Base-by-base conservation (phyloP, 257 asterid genomes). In the Solanum corneliomulleri region DNA sequence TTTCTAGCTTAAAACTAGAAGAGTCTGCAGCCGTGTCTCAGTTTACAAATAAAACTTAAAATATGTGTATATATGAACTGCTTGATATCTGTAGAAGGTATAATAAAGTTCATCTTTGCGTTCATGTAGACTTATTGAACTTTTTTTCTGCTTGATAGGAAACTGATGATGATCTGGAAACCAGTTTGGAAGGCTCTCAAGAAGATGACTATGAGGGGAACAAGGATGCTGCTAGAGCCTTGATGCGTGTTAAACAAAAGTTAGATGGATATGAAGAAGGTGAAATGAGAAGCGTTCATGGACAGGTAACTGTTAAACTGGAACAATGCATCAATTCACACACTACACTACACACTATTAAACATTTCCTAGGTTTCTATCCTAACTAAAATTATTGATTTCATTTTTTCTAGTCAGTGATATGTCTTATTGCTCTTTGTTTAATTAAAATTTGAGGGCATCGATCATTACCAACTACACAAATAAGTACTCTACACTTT, bases 261-360 rank as follows among this genome's bases (percentile, higher is more conserved):
- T 94, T 97, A 88, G 99, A 97, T 92, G 99, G 99, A 85, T 95
- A 95, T 87, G 99, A 97, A 94, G 98, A 94, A 82, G 98, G 99
- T 77, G 99, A 97, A 93, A 93, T 97, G 95, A 95, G 97, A 90
- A 97, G 99, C 69, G 93, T 94, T 58, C 95, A 92, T 87, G 99
- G 99, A 31, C 99, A 97, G 98, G 99, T 96, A 93, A 85, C 44
- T 77, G 80, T 37, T 47, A 60, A 60, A 60, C 72, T 88, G 41
- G 81, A 64, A 16, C 15, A 70, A 85, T 21, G 83, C 83, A 85
- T 85, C 74, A 35, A 60, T 33, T 64, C 78, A n/a, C 84, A 23
- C 84, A 77, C 62, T 44, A 44, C 14, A 64, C 49, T 62, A 41
- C 29, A 44, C 52, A 64, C 71, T 62, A 42, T n/a, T 62, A 62